Evolutionary conservation across 1,139 yeast genomes (phyloP).

Genomic region (Yamadazyma sp.): DNA sequence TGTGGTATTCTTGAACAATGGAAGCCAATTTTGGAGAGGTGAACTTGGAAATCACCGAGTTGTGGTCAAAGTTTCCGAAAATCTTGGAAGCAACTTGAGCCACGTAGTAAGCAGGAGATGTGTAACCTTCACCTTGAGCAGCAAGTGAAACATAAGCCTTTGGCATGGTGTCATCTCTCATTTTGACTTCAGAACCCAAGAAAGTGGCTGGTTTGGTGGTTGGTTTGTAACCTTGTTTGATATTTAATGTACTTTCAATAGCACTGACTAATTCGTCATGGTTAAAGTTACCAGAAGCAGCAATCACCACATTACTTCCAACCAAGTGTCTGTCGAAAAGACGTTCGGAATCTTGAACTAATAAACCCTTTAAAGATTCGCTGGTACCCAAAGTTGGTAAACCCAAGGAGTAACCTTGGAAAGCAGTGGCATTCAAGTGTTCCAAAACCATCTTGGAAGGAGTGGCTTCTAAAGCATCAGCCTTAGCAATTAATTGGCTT

Average conservation of each 20-base stretch:
- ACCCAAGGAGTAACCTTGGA: slow-evolving; percentile 79
- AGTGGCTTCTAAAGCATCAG: slow-evolving; percentile 44
- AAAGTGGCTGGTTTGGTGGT: slow-evolving; percentile 54
- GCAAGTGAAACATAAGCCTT: slow-evolving; percentile 76
- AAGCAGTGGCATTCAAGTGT: slow-evolving; percentile 78
- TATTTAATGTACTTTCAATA: slow-evolving; percentile 49
- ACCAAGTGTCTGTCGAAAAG: slow-evolving; percentile 59
- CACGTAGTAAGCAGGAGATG: slow-evolving; percentile 63
- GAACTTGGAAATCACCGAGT: slow-evolving; percentile 56
- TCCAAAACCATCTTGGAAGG: slow-evolving; percentile 57
- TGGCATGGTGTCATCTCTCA: slow-evolving; percentile 85
- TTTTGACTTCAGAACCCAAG: slow-evolving; percentile 82
- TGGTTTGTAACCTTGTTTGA: slow-evolving; percentile 58
- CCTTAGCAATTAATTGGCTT: slow-evolving; percentile 36
- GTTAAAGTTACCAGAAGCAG: slow-evolving; percentile 69
- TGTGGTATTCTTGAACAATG: slow-evolving; percentile 67
- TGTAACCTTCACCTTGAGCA: slow-evolving; percentile 65
- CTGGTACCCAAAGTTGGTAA: slow-evolving; percentile 73
- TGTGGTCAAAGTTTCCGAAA: slow-evolving; percentile 59
- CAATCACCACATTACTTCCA: slow-evolving; percentile 63
- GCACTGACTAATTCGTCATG: slow-evolving; percentile 70
- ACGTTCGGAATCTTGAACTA: slow-evolving; percentile 54
- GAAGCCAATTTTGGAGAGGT: slow-evolving; percentile 86
- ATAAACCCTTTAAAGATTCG: slow-evolving; percentile 60
- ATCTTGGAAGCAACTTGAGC: slow-evolving; percentile 75